phyloP scores from a whole-genome alignment of 148 eudicot species.

The Chenopodium album region DNA sequence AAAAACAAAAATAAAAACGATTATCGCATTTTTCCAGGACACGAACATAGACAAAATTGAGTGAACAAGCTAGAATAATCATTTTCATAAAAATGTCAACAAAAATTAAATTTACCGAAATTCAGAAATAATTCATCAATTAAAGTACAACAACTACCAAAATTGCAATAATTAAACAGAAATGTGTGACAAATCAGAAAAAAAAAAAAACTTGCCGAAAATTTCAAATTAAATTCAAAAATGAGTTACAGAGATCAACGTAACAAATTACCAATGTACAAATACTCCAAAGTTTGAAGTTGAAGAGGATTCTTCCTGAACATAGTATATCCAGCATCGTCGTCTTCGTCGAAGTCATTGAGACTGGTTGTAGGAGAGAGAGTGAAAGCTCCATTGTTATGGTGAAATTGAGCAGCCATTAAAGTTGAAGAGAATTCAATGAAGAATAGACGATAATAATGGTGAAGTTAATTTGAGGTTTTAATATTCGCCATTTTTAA shows the following conservation, averaged over 20 bases:
- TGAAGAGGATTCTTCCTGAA: constrained; percentile 43
- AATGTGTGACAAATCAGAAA: neutral
- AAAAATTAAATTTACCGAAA: neutral
- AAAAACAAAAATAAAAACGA: neutral
- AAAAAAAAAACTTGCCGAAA: neutral
- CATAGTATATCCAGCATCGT: constrained; percentile 20
- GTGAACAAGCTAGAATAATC: neutral
- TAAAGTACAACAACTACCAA: neutral
- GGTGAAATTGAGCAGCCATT: constrained; percentile 33
- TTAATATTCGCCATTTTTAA: constrained; percentile 12
- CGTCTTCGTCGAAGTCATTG: constrained; percentile 7
- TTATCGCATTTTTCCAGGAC: neutral
- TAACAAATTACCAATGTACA: constrained; percentile 32
- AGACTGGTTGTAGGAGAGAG: constrained; percentile 19
- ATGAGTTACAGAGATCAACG: neutral
- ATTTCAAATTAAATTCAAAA: neutral
- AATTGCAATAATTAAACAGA: neutral
- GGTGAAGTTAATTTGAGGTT: neutral
- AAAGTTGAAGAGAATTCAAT: neutral
- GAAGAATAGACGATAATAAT: neutral
- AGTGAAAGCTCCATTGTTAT: constrained; percentile 2
- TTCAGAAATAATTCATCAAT: neutral
- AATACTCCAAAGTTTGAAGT: constrained; percentile 41
- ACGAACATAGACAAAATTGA: neutral
- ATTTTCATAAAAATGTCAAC: neutral